A percentile compares a stretch with the other conserved stretches of the same genome.
Conservation (phyloP, 495 filamentous ascomycete genomes). For the Penicillium maclennaniae region DNA sequence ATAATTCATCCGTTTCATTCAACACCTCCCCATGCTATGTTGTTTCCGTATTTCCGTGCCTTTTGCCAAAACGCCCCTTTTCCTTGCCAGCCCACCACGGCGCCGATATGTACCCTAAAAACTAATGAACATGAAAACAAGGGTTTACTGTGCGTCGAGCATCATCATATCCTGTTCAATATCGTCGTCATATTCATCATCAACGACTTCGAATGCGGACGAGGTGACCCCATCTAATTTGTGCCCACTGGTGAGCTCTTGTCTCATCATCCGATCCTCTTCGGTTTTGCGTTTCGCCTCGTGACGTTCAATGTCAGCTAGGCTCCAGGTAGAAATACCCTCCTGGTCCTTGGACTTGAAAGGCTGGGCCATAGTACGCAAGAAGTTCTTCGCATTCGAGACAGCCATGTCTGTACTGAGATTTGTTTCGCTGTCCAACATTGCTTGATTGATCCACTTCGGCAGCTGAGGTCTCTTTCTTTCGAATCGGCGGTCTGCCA, state of each 20-base stretch:
- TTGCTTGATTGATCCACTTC: constrained; percentile 92
- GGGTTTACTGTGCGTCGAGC: constrained; percentile 54
- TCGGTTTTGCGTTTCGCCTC: constrained; percentile 65
- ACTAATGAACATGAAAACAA: constrained; percentile 4
- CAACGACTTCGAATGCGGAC: constrained; percentile 19
- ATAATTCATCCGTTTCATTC: neutral
- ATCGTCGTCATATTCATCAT: constrained; percentile 58
- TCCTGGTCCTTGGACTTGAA: constrained; percentile 81
- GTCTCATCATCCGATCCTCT: constrained; percentile 51
- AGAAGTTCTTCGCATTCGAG: constrained; percentile 81
- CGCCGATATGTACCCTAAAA: constrained; percentile 4
- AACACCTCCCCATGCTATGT: neutral
- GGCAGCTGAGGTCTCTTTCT: constrained; percentile 87
- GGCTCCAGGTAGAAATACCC: constrained; percentile 86
- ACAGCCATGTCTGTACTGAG: constrained; percentile 94
- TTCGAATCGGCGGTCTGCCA: constrained; percentile 88
- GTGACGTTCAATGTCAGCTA: constrained; percentile 70
- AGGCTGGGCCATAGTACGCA: constrained; percentile 86
- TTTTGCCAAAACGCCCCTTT: neutral
- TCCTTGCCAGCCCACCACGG: neutral
- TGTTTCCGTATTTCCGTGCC: neutral
- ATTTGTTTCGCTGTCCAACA: constrained; percentile 78
- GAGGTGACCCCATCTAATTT: constrained; percentile 21
- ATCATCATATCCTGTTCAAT: constrained; percentile 57
- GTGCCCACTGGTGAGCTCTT: constrained; percentile 25